Base-by-base conservation (phyloP, 1,139 yeast species). In the Sugiyamaella paludigena region DNA sequence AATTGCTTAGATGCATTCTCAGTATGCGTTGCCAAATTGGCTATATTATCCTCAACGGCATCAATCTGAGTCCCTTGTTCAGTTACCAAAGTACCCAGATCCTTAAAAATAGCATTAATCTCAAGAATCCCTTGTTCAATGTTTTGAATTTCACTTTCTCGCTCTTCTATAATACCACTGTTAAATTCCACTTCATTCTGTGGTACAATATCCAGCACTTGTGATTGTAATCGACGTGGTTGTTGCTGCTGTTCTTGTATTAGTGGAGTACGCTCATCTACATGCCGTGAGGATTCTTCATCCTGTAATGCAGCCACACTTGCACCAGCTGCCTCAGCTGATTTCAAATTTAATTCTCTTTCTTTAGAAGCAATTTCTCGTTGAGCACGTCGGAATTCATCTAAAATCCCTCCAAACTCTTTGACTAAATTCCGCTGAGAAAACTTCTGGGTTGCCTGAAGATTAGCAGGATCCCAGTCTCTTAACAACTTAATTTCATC, bases 21-120 rank as follows among this genome's bases (percentile, higher is more conserved):
- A 10, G 88, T 77, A 58, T 87, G 84, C 24, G 74, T 76, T n/a
- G 83, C 80, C 50, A 84, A 70, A 50, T 77, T 80, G 27, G 81
- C 69, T 44, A 89, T 74, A 64, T 88, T 88, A 52, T 84, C 88
- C 61, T 88, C 96, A 13, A 89, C 81, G 0, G 88, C 79, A 62
- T 87, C 95, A 27, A 89, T 76, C 57, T 86, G 91, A 35, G 79
- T 83, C 4, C 96, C 96, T 64, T 89, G 97, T 62, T 87, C 92
- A 47, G 77, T 75, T 1, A 89, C 94, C 58, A 89, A 69, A 36
- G 80, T 77, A 12, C 89, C 89, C 54, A 89, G 69, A 59, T 88
- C 96, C 56, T 83, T 81, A 66, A 88, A 89, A 1, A 89, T 88
- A 7, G 89, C 76, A 63, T 89, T 88, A 42, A 89, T 88, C 59